Conservation (phyloP, 257 asterid genomes). For the Thymus mandschuricus region DNA sequence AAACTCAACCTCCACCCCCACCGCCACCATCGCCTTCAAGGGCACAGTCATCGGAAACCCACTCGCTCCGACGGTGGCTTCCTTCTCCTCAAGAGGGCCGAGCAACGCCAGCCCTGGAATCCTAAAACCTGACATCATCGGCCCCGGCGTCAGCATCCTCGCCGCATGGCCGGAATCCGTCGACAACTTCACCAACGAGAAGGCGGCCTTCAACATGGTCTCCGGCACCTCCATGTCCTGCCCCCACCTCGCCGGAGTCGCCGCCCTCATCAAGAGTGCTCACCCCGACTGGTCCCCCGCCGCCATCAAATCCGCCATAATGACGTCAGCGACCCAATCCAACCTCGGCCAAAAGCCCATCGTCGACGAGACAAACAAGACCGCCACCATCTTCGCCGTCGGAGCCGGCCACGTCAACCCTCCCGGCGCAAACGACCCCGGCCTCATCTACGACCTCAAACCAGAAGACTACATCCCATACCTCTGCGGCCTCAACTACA, state of each 20-base stretch:
- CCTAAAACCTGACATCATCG: conserved; percentile 55
- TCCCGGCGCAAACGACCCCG: too few relatives aligned
- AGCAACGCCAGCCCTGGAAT: conserved; percentile 51
- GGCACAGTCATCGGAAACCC: conserved; percentile 43
- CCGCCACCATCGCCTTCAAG: conserved; percentile 35
- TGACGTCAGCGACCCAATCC: conserved; percentile 40
- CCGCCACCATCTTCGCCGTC: conserved; percentile 39
- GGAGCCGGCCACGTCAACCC: conserved; percentile 53
- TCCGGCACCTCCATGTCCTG: conserved; percentile 65
- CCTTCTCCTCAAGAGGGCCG: conserved; percentile 59
- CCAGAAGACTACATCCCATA: conserved; percentile 31
- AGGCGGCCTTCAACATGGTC: conserved; percentile 39
- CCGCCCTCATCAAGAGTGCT: conserved; percentile 49
- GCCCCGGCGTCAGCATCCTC: conserved; percentile 55
- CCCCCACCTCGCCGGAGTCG: conserved; percentile 57
- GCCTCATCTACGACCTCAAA: too few relatives aligned
- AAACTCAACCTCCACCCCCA: conserved; percentile 40
- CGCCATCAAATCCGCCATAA: conserved; percentile 56
- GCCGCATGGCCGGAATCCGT: conserved; percentile 51
- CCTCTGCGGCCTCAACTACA: conserved; percentile 43
- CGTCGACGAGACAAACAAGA: conserved; percentile 39
- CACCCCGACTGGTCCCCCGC: conserved; percentile 66
- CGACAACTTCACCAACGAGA: conserved; percentile 37
- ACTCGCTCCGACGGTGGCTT: conserved; percentile 40
- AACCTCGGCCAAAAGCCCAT: conserved; percentile 26